phyloP scores from a whole-genome alignment of 495 filamentous ascomycete species.

The Penicillium ucsense region DNA sequence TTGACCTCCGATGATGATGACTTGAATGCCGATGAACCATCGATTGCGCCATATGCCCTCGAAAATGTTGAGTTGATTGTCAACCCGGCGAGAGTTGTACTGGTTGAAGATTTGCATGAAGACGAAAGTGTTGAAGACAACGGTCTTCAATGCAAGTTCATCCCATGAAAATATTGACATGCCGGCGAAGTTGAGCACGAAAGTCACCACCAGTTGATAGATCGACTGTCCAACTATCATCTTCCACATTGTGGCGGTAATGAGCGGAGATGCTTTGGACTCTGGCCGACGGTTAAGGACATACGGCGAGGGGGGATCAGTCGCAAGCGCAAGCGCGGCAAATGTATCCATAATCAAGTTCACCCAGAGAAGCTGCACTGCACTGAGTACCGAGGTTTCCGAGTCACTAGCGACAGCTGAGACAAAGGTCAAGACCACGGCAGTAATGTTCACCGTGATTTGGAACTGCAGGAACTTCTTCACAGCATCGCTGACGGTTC shows the following conservation, averaged over 20 bases:
- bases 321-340: conserved; percentile 83
- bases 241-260: conserved; percentile 83
- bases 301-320: conserved; percentile 62
- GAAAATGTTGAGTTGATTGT: conserved; percentile 86
- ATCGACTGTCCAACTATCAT: conserved; percentile 85
- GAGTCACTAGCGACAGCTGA: conserved; percentile 58
- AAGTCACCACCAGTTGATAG: conserved; percentile 71
- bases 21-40: conserved; percentile 76
- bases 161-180: conserved; percentile 49
- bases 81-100: conserved; percentile 67
- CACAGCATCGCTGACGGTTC: conserved; percentile 80
- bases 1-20: conserved; percentile 77
- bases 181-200: conserved; percentile 71
- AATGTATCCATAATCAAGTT: conserved; percentile 96
- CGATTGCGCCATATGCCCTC: conserved; percentile 69
- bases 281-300: conserved; percentile 70
- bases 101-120: conserved; percentile 96
- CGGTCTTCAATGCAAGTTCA: conserved; percentile 41
- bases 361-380: conserved; percentile 84
- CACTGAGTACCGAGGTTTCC: conserved; percentile 67
- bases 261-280: conserved; percentile 64
- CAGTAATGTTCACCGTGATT: conserved; percentile 85
- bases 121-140: conserved; percentile 87
- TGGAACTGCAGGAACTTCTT: conserved; percentile 93
- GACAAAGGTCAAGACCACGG: conserved; percentile 74